phyloP scores from a whole-genome alignment of 306 rosid genomes.

The Biancaea sappan region DNA sequence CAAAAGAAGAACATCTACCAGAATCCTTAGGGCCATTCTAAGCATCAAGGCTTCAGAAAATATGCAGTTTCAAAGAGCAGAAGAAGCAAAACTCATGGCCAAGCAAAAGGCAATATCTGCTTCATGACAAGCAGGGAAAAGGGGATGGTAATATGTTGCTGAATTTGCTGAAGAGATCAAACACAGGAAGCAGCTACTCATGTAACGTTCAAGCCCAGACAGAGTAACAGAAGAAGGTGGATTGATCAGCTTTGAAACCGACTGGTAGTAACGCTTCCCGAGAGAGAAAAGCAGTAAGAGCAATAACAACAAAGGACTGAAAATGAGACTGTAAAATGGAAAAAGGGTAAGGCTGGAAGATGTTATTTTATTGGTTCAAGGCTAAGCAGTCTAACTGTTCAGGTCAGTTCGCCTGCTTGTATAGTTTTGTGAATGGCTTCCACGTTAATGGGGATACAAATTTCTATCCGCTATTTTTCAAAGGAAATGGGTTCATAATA shows the following conservation, averaged over 20 bases:
- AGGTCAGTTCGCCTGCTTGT: constrained; percentile 31
- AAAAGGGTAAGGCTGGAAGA: neutral
- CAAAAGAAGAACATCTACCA: constrained; percentile 17
- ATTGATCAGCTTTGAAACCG: neutral
- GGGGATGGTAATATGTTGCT: neutral
- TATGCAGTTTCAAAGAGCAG: constrained; percentile 23
- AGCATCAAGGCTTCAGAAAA: constrained; percentile 16
- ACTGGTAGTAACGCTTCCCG: neutral
- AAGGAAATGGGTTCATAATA: neutral
- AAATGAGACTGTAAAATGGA: constrained; percentile 14
- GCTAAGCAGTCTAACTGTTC: constrained; percentile 27
- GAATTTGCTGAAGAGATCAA: neutral
- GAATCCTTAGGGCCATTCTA: constrained; percentile 27
- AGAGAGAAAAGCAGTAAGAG: neutral
- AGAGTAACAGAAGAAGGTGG: neutral
- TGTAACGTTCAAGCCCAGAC: neutral
- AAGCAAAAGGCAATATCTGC: neutral
- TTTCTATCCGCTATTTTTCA: neutral
- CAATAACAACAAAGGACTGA: constrained; percentile 17
- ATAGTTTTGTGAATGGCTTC: constrained; percentile 22
- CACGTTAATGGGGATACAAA: neutral
- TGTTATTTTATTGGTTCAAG: constrained; percentile 23
- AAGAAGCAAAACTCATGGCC: constrained; percentile 19
- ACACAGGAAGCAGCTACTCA: neutral
- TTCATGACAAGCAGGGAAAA: constrained; percentile 20